Evolutionary conservation across 176 grass and related monocot genomes (phyloP).

Genomic region (Paspalum vaginatum): DNA sequence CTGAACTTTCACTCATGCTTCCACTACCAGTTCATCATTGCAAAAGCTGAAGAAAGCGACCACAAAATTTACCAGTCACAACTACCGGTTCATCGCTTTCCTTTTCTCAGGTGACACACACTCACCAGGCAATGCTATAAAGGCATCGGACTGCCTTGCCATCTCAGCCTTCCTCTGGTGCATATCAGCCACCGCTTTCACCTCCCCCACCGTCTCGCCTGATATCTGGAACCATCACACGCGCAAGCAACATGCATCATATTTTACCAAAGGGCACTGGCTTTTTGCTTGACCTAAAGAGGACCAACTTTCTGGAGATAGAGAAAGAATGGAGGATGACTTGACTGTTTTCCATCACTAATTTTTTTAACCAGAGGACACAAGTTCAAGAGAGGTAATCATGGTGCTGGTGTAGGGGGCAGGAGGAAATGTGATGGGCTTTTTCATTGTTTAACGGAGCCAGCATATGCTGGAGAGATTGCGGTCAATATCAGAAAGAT

Average conservation of each 20-base stretch:
- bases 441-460: constrained; percentile 33
- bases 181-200: constrained; percentile 24
- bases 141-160: constrained; percentile 23
- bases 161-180: constrained; percentile 26
- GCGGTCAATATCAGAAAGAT: constrained; percentile 40
- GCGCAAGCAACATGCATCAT: constrained; percentile 5
- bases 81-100: neutral
- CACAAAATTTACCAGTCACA: constrained; percentile 26
- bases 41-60: constrained; percentile 26
- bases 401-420: constrained; percentile 35
- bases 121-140: constrained; percentile 30
- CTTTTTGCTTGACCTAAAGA: constrained; percentile 44
- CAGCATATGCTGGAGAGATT: constrained; percentile 24
- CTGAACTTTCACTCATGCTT: constrained; percentile 22
- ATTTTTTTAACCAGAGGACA: constrained; percentile 29
- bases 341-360: neutral
- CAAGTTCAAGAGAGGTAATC: constrained; percentile 38
- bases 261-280: constrained; percentile 21
- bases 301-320: constrained; percentile 43
- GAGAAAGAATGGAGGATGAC: constrained; percentile 30
- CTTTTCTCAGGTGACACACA: constrained; percentile 23
- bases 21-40: constrained; percentile 17
- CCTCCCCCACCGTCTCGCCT: constrained; percentile 26
- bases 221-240: constrained; percentile 29
- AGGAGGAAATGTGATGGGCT: constrained; percentile 30